Conservation (phyloP, 768 basidiomycete genomes). For the Trametes elegans region DNA sequence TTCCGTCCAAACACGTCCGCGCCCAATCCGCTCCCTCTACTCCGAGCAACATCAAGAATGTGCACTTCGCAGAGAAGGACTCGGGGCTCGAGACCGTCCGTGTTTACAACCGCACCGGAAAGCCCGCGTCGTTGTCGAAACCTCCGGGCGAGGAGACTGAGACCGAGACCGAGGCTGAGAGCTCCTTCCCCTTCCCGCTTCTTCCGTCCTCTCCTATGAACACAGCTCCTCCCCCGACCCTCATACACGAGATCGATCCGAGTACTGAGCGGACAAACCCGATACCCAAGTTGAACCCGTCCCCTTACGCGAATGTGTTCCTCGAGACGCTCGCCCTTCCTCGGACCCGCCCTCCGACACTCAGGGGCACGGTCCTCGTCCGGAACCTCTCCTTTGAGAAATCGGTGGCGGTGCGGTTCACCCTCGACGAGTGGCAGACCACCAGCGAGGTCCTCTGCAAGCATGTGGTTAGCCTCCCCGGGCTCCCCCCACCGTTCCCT, state of each 20-base stretch:
- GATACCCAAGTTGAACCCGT: constrained; percentile 34
- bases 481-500: constrained; percentile 34
- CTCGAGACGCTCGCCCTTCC: constrained; percentile 40
- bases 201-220: constrained; percentile 18
- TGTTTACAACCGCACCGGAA: constrained; percentile 64
- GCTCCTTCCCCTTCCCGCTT: constrained; percentile 24
- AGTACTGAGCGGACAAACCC: constrained; percentile 39
- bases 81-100: constrained; percentile 60
- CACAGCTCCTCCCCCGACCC: constrained; percentile 4
- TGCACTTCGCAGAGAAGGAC: constrained; percentile 74
- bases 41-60: constrained; percentile 66
- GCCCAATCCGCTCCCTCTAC: constrained; percentile 63
- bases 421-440: constrained; percentile 92
- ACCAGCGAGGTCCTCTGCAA: constrained; percentile 77
- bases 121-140: constrained; percentile 61
- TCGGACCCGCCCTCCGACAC: constrained; percentile 36
- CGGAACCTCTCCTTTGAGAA: constrained; percentile 88
- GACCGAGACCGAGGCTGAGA: constrained; percentile 39
- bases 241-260: constrained; percentile 30
- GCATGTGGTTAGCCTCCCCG: constrained; percentile 42
- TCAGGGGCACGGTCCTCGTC: constrained; percentile 78
- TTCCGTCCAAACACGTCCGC: constrained; percentile 37
- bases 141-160: constrained; percentile 46
- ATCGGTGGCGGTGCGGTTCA: constrained; percentile 81
- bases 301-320: constrained; percentile 33